A percentile compares a stretch with the other conserved stretches of the same genome.
phyloP scores from a whole-genome alignment of 768 basidiomycete genomes.

The Trametes punicea region DNA sequence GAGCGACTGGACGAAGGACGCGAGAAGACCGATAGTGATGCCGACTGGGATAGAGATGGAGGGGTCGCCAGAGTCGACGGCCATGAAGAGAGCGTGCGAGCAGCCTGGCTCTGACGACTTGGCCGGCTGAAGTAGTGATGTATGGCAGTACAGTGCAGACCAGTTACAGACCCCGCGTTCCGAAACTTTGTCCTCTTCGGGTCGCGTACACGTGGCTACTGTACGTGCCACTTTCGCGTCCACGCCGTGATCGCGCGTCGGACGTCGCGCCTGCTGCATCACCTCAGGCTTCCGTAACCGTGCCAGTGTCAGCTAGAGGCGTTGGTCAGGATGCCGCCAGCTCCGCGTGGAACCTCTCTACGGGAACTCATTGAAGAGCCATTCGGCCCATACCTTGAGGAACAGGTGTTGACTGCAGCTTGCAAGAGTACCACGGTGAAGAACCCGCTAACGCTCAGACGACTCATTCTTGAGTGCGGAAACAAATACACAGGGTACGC shows the following conservation, averaged over 20 bases:
- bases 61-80: constrained; percentile 22
- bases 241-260: background rate
- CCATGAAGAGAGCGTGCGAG: constrained; percentile 22
- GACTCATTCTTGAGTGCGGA: constrained; percentile 14
- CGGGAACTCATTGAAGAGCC: constrained; percentile 18
- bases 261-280: too few species aligned
- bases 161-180: background rate
- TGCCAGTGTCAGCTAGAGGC: background rate
- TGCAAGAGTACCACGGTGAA: constrained; percentile 6
- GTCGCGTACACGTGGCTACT: constrained; percentile 7
- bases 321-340: background rate
- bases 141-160: background rate
- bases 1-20: constrained; percentile 85
- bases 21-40: constrained; percentile 64
- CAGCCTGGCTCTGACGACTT: too few species aligned
- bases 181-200: background rate
- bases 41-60: constrained; percentile 41
- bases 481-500: constrained; percentile 17
- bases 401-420: constrained; percentile 10
- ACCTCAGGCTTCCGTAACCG: background rate
- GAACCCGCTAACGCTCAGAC: constrained; percentile 9
- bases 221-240: background rate
- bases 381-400: constrained; percentile 24
- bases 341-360: background rate
- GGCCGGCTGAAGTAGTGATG: background rate